A percentile compares a stretch with the other conserved stretches of the same genome.
Conservation (phyloP, 129 eudicot species). For the Scalesia atractyloides region DNA sequence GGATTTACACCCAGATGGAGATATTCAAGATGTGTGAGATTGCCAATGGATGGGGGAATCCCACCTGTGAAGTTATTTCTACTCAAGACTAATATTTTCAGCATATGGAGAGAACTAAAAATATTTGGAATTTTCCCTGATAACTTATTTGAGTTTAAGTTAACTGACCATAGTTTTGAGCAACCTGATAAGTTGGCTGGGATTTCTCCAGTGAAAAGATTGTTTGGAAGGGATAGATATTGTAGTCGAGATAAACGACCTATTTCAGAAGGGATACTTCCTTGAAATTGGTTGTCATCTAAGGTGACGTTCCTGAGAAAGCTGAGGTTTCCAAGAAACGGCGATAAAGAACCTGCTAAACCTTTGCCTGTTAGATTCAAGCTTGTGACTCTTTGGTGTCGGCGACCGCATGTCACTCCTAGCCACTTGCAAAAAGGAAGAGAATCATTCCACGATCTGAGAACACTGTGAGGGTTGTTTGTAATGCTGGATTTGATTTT, state of each 20-base stretch:
- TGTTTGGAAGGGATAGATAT: not conserved
- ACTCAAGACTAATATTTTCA: too few species aligned
- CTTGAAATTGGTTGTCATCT: conserved; percentile 6
- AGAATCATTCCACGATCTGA: conserved; percentile 20
- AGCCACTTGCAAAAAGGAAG: too few species aligned
- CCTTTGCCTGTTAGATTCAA: too few species aligned
- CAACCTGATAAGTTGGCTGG: conserved; percentile 30
- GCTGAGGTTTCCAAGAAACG: conserved; percentile 27
- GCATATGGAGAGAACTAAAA: too few species aligned
- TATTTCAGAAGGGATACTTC: conserved; percentile 24
- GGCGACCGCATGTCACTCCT: too few species aligned
- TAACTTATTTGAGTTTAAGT: not conserved
- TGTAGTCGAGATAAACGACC: conserved; percentile 6
- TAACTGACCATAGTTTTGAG: conserved; percentile 1
- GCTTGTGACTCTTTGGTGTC: too few species aligned
- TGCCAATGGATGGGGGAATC: conserved; percentile 28
- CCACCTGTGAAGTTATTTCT: too few species aligned
- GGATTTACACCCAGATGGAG: not conserved
- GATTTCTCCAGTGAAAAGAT: conserved; percentile 13
- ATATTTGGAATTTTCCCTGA: conserved; percentile 19
- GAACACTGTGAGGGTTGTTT: not conserved
- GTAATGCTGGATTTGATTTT: not conserved
- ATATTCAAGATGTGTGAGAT: conserved; percentile 11
- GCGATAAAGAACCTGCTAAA: too few species aligned
- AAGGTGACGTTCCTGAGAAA: conserved; percentile 11